phyloP scores from a whole-genome alignment of 2,329 filamentous ascomycete genomes.

The Cyphellophora europaea region DNA sequence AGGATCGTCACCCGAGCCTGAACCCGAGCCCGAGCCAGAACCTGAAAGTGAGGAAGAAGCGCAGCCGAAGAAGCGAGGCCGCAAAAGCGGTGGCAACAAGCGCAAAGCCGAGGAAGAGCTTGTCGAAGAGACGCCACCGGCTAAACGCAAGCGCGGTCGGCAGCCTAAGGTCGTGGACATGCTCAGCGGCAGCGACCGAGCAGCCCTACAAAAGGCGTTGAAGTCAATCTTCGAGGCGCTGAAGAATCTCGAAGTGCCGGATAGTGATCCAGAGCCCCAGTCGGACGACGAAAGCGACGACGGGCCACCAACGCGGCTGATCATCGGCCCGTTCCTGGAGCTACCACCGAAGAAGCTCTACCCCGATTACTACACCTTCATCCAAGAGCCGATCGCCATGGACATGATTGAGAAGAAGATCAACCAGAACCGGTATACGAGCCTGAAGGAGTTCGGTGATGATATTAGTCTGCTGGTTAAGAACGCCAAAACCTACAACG shows the following conservation, averaged over 20 bases:
- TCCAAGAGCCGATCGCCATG: conserved; percentile 89
- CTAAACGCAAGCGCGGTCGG: conserved; percentile 66
- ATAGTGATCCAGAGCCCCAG: conserved; percentile 43
- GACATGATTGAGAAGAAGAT: conserved; percentile 91
- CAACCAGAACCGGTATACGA: conserved; percentile 88
- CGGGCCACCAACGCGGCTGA: conserved; percentile 56
- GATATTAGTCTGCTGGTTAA: conserved; percentile 78
- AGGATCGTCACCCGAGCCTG: conserved; percentile 69
- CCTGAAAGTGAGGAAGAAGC: conserved; percentile 50
- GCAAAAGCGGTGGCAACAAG: conserved; percentile 73
- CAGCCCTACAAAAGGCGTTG: conserved; percentile 69
- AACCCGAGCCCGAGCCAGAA: conserved; percentile 59
- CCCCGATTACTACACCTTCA: conserved; percentile 91
- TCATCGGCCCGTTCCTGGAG: conserved; percentile 91
- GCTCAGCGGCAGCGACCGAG: conserved; percentile 60
- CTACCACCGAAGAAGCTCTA: conserved; percentile 82
- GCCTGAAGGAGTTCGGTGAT: conserved; percentile 66
- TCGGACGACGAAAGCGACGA: conserved; percentile 42
- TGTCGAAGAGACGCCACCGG: conserved; percentile 66
- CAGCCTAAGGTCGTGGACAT: conserved; percentile 63
- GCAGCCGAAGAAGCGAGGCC: conserved; percentile 66
- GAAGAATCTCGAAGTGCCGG: conserved; percentile 73
- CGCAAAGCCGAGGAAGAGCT: conserved; percentile 70
- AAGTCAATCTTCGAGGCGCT: conserved; percentile 68
- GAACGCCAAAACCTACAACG: conserved; percentile 94